Percentiles rank a stretch among this genome's conserved stretches.
Evolutionary conservation across 1,284 basidiomycete genomes (phyloP).

Genomic region (Boletellus deceptivus): DNA sequence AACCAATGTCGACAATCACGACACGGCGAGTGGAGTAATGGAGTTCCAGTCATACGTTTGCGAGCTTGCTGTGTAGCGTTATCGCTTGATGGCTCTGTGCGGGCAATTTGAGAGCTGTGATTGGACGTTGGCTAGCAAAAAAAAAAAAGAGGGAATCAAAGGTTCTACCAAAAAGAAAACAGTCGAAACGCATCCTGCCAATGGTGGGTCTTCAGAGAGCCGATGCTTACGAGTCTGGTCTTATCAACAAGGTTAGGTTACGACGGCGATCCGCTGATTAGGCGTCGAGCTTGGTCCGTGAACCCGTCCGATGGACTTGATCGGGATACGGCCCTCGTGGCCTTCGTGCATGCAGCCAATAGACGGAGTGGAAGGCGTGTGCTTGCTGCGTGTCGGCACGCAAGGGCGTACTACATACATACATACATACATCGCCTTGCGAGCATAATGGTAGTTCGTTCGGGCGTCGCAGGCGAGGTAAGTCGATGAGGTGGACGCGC

Average conservation of each 20-base stretch:
- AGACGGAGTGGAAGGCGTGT: slow-evolving; percentile 22
- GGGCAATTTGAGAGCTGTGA: no score
- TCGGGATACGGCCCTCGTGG: slow-evolving; percentile 21
- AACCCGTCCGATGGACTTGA: slow-evolving; percentile 1
- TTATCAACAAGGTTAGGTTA: slow-evolving; percentile 14
- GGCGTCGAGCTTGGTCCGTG: not conserved
- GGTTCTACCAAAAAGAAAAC: no score
- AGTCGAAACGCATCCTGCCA: no score
- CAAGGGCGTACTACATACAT: slow-evolving; percentile 1
- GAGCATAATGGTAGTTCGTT: not conserved
- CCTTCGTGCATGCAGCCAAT: slow-evolving; percentile 5
- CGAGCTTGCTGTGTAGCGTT: no score
- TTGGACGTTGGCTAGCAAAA: no score
- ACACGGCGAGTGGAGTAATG: slow-evolving; percentile 12
- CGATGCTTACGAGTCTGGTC: not conserved
- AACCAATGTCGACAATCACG: not conserved
- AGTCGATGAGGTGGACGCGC: not conserved
- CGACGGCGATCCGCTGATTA: slow-evolving; percentile 6
- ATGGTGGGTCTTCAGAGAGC: no score
- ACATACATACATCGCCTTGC: slow-evolving; percentile 11
- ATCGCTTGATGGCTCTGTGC: no score
- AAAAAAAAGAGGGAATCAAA: no score
- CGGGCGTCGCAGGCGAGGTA: not conserved
- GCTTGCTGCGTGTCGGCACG: slow-evolving; percentile 6
- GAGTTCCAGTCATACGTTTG: not conserved